phyloP scores from a whole-genome alignment of 148 eudicot species.

The Spergularia bocconei region DNA sequence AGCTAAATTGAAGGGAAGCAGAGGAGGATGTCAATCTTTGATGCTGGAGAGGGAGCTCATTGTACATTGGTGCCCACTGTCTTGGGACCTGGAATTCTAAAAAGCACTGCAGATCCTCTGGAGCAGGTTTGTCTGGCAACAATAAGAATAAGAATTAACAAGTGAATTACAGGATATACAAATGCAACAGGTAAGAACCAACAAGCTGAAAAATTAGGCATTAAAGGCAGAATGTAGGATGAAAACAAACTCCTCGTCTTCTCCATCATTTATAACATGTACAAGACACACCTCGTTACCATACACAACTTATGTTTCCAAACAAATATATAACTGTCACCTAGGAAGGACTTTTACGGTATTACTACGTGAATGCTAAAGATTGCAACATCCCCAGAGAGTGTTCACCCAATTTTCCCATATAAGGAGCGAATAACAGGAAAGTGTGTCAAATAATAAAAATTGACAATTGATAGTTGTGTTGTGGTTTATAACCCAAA shows the following conservation, averaged over 20 bases:
- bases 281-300: too few species aligned
- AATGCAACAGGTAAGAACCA: neutral
- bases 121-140: slow-evolving; percentile 71
- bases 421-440: neutral
- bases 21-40: slow-evolving; percentile 58
- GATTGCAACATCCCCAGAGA: neutral
- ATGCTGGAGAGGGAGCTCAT: slow-evolving; percentile 92
- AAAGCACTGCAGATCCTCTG: slow-evolving; percentile 79
- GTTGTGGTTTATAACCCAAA: too few species aligned
- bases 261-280: neutral
- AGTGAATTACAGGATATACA: neutral
- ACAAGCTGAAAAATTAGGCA: neutral
- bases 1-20: slow-evolving; percentile 63
- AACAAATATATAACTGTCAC: neutral
- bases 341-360: neutral
- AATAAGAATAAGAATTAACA: neutral
- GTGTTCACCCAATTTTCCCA: neutral
- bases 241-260: neutral
- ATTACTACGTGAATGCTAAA: neutral
- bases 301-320: too few species aligned
- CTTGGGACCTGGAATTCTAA: slow-evolving; percentile 96
- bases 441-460: neutral
- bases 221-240: neutral
- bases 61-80: slow-evolving; percentile 95
- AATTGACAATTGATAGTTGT: too few species aligned